These are phyloP conservation scores for Cladosporium sp. DNA, from an alignment of 2,329 filamentous ascomycete genomes.

Conservation along the genomic window DNA sequence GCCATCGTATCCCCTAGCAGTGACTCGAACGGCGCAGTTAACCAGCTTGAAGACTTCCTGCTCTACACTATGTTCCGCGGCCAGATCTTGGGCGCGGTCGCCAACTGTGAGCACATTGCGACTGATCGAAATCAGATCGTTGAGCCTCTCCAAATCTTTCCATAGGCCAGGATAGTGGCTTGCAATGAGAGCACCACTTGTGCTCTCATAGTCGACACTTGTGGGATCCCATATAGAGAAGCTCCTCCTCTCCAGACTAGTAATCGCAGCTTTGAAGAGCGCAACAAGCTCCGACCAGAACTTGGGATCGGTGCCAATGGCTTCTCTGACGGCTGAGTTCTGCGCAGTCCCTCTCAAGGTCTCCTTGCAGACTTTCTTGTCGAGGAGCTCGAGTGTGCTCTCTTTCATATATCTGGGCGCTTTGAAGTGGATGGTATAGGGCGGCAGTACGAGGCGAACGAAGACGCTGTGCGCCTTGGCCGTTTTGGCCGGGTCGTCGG, in stretches of 20 bases:
- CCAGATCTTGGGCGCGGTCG: conserved; percentile 58
- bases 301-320: conserved; percentile 51
- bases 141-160: conserved; percentile 59
- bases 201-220: conserved; percentile 52
- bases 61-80: conserved; percentile 55
- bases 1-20: conserved; percentile 60
- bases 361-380: conserved; percentile 51
- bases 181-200: conserved; percentile 58
- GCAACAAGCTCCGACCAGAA: conserved; percentile 58
- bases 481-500: conserved; percentile 14
- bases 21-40: conserved; percentile 60
- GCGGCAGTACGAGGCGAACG: conserved; percentile 42
- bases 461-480: conserved; percentile 38
- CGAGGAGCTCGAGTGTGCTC: conserved; percentile 53
- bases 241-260: conserved; percentile 56
- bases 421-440: conserved; percentile 56
- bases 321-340: conserved; percentile 48
- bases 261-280: conserved; percentile 55
- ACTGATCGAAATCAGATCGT: conserved; percentile 57
- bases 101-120: conserved; percentile 59
- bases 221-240: conserved; percentile 57
- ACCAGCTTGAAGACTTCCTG: conserved; percentile 58
- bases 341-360: conserved; percentile 55
- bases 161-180: conserved; percentile 54
- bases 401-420: conserved; percentile 56